A percentile compares a stretch with the other conserved stretches of the same genome.
Evolutionary conservation across 1,284 basidiomycete genomes (phyloP).

Genomic region (Ustilago cynodontis): DNA sequence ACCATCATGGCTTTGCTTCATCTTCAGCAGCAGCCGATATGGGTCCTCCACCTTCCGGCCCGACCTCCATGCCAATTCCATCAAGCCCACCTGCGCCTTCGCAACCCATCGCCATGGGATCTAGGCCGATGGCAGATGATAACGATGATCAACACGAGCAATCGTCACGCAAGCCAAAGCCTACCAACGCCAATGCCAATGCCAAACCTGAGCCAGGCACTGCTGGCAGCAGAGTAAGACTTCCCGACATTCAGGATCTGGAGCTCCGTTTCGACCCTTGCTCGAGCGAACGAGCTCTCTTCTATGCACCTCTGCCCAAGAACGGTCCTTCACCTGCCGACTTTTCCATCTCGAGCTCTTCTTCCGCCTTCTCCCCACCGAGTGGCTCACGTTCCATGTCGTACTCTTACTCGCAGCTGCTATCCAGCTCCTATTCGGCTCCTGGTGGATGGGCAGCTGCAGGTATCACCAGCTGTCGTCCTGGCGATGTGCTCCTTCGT

Average conservation of each 20-base stretch:
- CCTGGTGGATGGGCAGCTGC: conserved; percentile 44
- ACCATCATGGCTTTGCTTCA: not conserved
- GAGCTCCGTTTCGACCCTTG: conserved; percentile 38
- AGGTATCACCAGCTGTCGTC: conserved; percentile 40
- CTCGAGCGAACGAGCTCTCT: conserved; percentile 44
- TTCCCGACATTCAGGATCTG: conserved; percentile 45
- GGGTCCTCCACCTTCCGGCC: conserved; percentile 12
- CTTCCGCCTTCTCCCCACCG: conserved; percentile 32
- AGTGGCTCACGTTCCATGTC: conserved; percentile 29
- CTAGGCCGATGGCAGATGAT: not conserved
- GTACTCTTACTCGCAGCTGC: conserved; percentile 43
- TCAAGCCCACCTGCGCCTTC: conserved; percentile 6
- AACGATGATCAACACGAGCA: not conserved
- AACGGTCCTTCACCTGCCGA: conserved; percentile 32
- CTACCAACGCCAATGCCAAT: not conserved
- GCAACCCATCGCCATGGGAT: not conserved
- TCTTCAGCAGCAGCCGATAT: conserved; percentile 2
- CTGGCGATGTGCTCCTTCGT: conserved; percentile 41
- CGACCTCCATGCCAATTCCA: conserved; percentile 11
- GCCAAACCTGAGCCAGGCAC: conserved; percentile 21
- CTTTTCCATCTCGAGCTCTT: conserved; percentile 34
- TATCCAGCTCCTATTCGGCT: conserved; percentile 44
- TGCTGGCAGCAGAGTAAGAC: conserved; percentile 31
- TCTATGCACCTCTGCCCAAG: conserved; percentile 43
- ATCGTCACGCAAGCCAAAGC: not conserved